A percentile compares a stretch with the other conserved stretches of the same genome.
phyloP scores from a whole-genome alignment of 2,329 filamentous ascomycete species.

The Ophioceras dolichostomum region DNA sequence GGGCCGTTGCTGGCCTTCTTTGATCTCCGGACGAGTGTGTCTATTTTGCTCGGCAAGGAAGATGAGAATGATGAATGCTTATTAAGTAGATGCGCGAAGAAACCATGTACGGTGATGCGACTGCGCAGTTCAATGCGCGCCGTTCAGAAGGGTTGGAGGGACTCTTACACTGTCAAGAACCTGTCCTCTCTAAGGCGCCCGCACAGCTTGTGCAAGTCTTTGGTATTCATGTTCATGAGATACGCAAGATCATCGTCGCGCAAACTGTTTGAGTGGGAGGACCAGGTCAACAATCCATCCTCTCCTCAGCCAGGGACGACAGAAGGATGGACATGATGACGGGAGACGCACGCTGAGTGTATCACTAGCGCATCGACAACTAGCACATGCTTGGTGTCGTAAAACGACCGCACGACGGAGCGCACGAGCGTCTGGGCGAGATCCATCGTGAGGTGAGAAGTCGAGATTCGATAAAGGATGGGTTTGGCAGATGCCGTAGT shows the following conservation, averaged over 20 bases:
- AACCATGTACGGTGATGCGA: too few relatives aligned
- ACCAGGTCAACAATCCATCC: constrained; percentile 21
- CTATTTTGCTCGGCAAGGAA: too few relatives aligned
- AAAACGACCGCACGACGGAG: constrained; percentile 77
- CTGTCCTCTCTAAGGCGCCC: constrained; percentile 77
- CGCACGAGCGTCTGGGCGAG: constrained; percentile 67
- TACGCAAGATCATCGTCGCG: constrained; percentile 81
- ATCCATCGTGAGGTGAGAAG: too few relatives aligned
- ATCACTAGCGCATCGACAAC: constrained; percentile 78
- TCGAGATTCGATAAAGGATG: too few relatives aligned
- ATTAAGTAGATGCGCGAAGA: too few relatives aligned
- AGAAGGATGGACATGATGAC: constrained; percentile 16
- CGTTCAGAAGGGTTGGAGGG: too few relatives aligned
- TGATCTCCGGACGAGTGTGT: constrained; percentile 63
- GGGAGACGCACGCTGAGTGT: constrained; percentile 55
- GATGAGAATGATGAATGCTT: too few relatives aligned
- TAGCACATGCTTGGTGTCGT: constrained; percentile 71
- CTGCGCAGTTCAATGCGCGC: too few relatives aligned
- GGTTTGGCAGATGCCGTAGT: too few relatives aligned
- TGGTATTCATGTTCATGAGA: constrained; percentile 78
- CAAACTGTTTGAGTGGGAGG: constrained; percentile 38
- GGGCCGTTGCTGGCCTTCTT: constrained; percentile 69
- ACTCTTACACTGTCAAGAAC: constrained; percentile 63
- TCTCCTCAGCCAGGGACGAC: constrained; percentile 20
- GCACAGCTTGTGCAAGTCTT: constrained; percentile 83